These are phyloP conservation scores for Cladorrhinum sp. DNA, from an alignment of 2,329 filamentous ascomycete species.

Conservation along the genomic window DNA sequence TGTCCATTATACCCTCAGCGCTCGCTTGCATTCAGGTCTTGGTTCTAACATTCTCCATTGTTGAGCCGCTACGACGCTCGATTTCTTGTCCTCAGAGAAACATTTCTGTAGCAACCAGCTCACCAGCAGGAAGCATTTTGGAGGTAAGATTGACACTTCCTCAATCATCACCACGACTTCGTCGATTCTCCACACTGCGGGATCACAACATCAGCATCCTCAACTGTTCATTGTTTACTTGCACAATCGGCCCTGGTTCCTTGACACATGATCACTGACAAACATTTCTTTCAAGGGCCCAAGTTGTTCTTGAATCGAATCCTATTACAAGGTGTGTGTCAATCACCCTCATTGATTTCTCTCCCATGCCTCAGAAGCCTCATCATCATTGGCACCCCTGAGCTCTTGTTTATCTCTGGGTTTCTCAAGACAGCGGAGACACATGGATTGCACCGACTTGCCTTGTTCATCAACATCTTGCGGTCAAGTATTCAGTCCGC, in stretches of 20 bases:
- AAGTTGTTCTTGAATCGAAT: not conserved
- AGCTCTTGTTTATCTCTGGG: not conserved
- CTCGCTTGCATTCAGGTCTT: conserved; percentile 57
- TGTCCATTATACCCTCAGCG: conserved; percentile 51
- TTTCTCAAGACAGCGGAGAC: not conserved
- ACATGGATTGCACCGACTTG: not conserved
- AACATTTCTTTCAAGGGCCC: not conserved
- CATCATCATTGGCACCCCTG: not conserved
- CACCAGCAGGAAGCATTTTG: conserved; percentile 16
- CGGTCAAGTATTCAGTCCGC: not conserved
- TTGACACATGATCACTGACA: not conserved
- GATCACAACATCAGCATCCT: not conserved
- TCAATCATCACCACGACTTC: not conserved
- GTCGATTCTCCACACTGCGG: not conserved
- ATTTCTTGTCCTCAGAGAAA: conserved; percentile 26
- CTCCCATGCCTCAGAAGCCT: not conserved
- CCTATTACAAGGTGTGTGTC: conserved; percentile 4
- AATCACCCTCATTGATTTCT: not conserved
- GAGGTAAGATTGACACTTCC: conserved; percentile 22
- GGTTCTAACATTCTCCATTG: conserved; percentile 47
- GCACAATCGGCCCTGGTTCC: not conserved
- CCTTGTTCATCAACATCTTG: not conserved
- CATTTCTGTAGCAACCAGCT: conserved; percentile 13
- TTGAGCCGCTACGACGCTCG: conserved; percentile 27
- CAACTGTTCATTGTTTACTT: not conserved